Evolutionary conservation across 2,329 filamentous ascomycete species (phyloP), one percentile per base, ranked within the genome.

Genomic region (Colletotrichum echinochloae): DNA sequence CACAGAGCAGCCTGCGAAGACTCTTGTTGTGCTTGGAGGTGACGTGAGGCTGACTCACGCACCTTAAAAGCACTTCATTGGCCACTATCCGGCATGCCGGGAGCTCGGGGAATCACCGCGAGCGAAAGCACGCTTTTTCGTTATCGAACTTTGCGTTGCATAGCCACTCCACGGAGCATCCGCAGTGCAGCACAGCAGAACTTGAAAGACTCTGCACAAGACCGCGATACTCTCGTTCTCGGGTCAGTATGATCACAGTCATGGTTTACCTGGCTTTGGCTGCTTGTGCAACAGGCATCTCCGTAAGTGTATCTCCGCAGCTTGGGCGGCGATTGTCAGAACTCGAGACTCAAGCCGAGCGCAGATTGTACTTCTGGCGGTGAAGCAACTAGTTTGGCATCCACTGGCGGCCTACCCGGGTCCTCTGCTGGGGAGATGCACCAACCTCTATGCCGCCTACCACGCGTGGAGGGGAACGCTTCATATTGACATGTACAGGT

Each of bases 401-500:
- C 65, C 65, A 14, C 16, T 67, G 39, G 57, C 59, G 5, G 49
- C 57, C 0, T 67, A 67, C 28, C 65, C 65, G 9, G 65, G 65
- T 5, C 65, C 65, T 8, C 14, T 62, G 30, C 20, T 67, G 1
- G 65, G 57, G 33, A 55, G 23, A 62, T 62, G 57, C 51, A 67
- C 65, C 16, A 56, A 63, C n/a, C 59, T 67, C 18, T 76, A 79
- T 70, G 67, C 73, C 20, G 75, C 77, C 5, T 81, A 80, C 51
- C 76, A 82, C 66, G 78, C 79, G 0, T 81, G 76, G 74, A 79
- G 75, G 57, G 79, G 78, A 0, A 79, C 81, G 41, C 73, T 78
- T 14, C 80, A 82, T 54, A 16, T 79, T 1, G 77, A 81, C 6
- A 77, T 81, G n/a, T 77, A 72, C 23, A 59, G 72, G 26, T 78